Base-by-base conservation (phyloP, 2,329 filamentous ascomycete genomes). In the Penicillium sp. region DNA sequence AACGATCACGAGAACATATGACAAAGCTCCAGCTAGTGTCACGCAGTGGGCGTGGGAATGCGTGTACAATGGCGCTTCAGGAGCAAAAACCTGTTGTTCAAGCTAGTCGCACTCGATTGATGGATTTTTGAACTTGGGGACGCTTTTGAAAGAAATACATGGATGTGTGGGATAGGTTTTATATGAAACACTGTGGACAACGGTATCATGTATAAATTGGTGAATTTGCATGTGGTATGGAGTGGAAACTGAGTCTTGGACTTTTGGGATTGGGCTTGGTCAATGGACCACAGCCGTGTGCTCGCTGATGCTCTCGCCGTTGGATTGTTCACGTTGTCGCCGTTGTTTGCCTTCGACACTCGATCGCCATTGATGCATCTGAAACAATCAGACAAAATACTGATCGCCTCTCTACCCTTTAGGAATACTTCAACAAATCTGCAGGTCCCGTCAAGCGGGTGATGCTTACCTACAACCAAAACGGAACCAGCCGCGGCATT, bases 361-460 rank as follows among this genome's bases (percentile, higher is more conserved):
- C 62, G 63, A 65, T 60, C 48, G 55, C 58, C 58, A 57, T 63
- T 64, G 48, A 57, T 56, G 31, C 62, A 61, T 55, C 57, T 59
- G 31, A 66, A 64, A 49, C 56, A 63, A 41, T 65, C 66, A 60
- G 57, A 63, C 70, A 62, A 62, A 71, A 69, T 78, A 79, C 79
- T 81, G 68, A 81, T 80, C 66, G 62, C 68, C 60, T 67, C 53
- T 68, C 81, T 76, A 77, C 78, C 76, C 77, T 77, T 78, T 91
- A 99, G 95, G 95, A 99, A 81, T 99, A 98, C 79, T 98, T 99
- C 77, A 80, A 83, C 72, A 89, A 91, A 73, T 89, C 90, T 69
- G 87, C 96, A 75, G 93, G 93, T 67, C 86, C 90, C 63, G 90
- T 98, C 78, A 97, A 96, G 84, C 89, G 85, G 77, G 91, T 96